Evolutionary conservation across 208 protist genomes (phyloP).

Genomic region (Angomonas deanei): DNA sequence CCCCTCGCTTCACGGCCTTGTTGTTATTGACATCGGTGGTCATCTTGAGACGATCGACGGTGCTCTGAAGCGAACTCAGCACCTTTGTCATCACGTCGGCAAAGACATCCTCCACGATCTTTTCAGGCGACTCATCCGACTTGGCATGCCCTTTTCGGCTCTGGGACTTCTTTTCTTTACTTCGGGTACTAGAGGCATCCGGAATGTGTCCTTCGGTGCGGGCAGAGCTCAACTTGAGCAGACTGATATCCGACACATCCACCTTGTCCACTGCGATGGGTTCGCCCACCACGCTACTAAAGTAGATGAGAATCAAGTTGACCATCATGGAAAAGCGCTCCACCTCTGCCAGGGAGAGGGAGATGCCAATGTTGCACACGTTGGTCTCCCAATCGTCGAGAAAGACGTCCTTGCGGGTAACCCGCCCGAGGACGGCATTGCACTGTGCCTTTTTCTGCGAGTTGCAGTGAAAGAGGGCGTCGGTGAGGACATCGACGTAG

Average conservation of each 20-base stretch:
- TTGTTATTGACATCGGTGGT: constrained; percentile 24
- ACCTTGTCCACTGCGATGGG: constrained; percentile 60
- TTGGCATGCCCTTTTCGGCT: constrained; percentile 34
- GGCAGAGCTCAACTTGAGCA: not conserved
- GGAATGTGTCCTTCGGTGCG: not conserved
- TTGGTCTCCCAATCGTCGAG: constrained; percentile 53
- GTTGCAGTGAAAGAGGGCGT: constrained; percentile 10
- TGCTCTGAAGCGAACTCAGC: constrained; percentile 14
- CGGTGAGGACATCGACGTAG: constrained; percentile 24
- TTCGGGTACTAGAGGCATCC: constrained; percentile 10
- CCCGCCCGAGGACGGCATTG: constrained; percentile 31
- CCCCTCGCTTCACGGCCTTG: constrained; percentile 29
- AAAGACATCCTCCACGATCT: constrained; percentile 50
- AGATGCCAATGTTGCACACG: constrained; percentile 49
- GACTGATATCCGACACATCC: constrained; percentile 15
- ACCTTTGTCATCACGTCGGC: constrained; percentile 37
- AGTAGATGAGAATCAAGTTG: constrained; percentile 72
- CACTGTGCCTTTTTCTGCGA: constrained; percentile 5
- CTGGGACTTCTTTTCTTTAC: constrained; percentile 45
- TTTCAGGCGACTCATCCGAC: constrained; percentile 40
- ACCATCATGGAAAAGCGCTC: constrained; percentile 52
- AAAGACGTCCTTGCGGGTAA: constrained; percentile 49
- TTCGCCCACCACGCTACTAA: constrained; percentile 46
- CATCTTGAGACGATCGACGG: constrained; percentile 40
- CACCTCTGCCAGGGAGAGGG: constrained; percentile 55